phyloP scores from a whole-genome alignment of 169 alveolate genomes.

The Cryptosporidium tyzzeri region DNA sequence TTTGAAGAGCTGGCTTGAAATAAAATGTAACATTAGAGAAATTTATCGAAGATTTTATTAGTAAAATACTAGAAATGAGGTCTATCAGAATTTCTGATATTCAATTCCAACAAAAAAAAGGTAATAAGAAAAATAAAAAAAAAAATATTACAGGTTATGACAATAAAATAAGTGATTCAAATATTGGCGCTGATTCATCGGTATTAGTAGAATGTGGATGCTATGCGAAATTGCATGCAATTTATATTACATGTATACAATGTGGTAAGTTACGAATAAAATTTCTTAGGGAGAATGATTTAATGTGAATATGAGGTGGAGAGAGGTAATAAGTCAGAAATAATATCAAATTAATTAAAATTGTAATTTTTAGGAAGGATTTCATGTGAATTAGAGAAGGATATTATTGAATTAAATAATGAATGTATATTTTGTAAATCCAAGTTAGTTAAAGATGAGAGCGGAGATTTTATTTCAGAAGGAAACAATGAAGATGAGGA shows the following conservation, averaged over 20 bases:
- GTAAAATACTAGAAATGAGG: not conserved
- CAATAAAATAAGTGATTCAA: not conserved
- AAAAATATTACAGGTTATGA: not conserved
- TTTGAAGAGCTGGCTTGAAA: not conserved
- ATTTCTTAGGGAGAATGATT: not conserved
- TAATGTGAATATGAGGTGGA: not conserved
- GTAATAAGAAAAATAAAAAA: slow-evolving; percentile 2
- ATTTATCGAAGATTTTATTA: not conserved
- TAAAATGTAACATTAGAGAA: not conserved
- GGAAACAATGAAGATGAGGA: slow-evolving; percentile 9
- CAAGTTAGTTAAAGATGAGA: not conserved
- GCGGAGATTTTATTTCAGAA: not conserved
- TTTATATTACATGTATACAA: slow-evolving; percentile 35
- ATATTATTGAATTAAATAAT: not conserved
- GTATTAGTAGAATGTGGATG: slow-evolving; percentile 52
- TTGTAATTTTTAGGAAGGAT: slow-evolving; percentile 36
- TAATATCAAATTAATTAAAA: not conserved
- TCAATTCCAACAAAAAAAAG: slow-evolving; percentile 21
- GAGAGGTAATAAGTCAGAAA: not conserved
- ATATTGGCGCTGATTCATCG: not conserved
- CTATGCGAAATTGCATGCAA: slow-evolving; percentile 52
- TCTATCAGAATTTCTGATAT: slow-evolving; percentile 43
- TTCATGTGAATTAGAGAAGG: slow-evolving; percentile 42
- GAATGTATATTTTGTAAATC: slow-evolving; percentile 25
- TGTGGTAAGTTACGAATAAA: slow-evolving; percentile 46